Base-by-base conservation (phyloP, 495 filamentous ascomycete genomes). In the Hypoxylon cercidicola region DNA sequence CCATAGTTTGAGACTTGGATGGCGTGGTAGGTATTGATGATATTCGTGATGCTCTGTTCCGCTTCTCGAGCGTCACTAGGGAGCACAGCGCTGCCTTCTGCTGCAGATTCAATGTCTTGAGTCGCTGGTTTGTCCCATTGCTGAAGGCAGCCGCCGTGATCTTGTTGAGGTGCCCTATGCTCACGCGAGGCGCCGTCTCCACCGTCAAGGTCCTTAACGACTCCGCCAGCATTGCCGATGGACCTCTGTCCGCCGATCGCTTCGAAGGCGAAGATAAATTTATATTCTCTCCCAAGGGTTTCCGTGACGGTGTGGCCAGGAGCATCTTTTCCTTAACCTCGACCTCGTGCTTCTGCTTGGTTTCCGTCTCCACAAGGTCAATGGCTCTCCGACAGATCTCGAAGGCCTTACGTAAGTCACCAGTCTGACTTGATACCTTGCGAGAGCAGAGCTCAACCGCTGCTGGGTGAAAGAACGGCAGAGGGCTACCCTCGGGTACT, bases 71-170 rank as follows among this genome's bases (percentile, higher is more conserved):
- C 1, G 92, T 91, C 45, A 93, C 79, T 23, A 98, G 81, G 0
- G 93, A 85, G 75, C 96, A 98, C 20, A 99, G 84, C 7, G 92
- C 93, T 2, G 93, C 95, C 75, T 97, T 99, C 79, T 98, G 96
- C 68, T 99, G 95, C 0, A 98, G 83, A 69, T 97, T 98, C 41
- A 99, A 83, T 1, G 86, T 86, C 75, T 91, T 89, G 5, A 99
- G 84, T 53, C 95, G 85, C 62, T 96, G 91, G 10, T 80, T 83
- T 11, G 92, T 87, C 32, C 92, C 93, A 66, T 96, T 91, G 66
- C 91, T 89, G 65, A 98, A 95, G 15, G 91, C 88, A 0, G 91
- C 83, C 0, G 94, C 88, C 0, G 96, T 93, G 62, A 98, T 87
- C 49, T 90, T 90, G 61, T 93, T 94, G 46, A 99, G 85, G 67